Evolutionary conservation across 2,329 filamentous ascomycete genomes (phyloP), one percentile per base, ranked within the genome.

Genomic region (Fusarium marasasianum): DNA sequence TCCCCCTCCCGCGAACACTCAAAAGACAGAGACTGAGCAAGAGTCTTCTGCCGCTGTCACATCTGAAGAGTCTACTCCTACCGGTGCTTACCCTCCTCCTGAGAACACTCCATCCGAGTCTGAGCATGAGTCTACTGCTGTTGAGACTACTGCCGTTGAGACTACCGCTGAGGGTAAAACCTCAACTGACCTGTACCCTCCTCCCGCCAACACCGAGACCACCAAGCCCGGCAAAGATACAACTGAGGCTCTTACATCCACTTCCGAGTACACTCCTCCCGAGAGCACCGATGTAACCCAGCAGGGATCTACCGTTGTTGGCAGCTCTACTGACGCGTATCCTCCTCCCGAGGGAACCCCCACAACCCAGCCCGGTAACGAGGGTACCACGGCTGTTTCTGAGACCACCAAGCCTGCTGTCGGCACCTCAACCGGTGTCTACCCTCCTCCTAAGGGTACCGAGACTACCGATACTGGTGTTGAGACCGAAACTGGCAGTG

Each of bases 211-310:
- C 24, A 71, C 58, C 7, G 63, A 68, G 17, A 35, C 66, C 22
- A 63, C 67, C 38, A 56, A 71, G 44, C 40, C 68, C 20, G 67
- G 13, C 2, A 59, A 66, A 18, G 67, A 51, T 13, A 33, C 68
- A 12, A 71, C 68, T 40, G 66, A 71, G 66, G 61, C 58, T 65
- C 51, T 48, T 15, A 70, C 67, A 14, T 37, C 51, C 15, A 70
- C 67, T 53, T 70, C 66, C 22, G 51, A 70, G 58, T 44, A 43
- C 35, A 14, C 66, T 58, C 37, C 67, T 18, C 66, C 67, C 35
- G 29, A 35, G 40, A 71, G 66, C 13, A 71, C 67, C 41, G 60
- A 66, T n/a, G 53, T 41, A 26, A 71, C 68, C 14, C 31, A 71
- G 29, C 24, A 71, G 33, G 66, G 66, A 59, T 71, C 68, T 38